phyloP scores from a whole-genome alignment of 345 rosid genomes.

The Garcia nutans region DNA sequence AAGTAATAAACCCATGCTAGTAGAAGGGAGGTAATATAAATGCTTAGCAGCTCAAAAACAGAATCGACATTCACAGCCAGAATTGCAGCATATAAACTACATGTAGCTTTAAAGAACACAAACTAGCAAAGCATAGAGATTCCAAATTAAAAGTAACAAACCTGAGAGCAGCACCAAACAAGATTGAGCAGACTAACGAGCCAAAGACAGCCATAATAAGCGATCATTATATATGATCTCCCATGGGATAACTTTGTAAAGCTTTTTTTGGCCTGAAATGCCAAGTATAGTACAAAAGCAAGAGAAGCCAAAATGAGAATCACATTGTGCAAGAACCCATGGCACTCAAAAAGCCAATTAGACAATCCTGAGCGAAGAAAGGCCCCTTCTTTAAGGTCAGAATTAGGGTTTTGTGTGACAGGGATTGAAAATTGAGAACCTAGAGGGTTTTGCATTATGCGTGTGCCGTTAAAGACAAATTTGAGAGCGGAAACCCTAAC shows the following conservation, averaged over 20 bases:
- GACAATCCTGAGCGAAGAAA: slow-evolving; percentile 26
- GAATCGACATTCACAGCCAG: neutral
- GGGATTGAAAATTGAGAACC: slow-evolving; percentile 8
- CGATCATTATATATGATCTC: slow-evolving; percentile 78
- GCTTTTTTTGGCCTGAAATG: slow-evolving; percentile 69
- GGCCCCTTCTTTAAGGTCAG: slow-evolving; percentile 25
- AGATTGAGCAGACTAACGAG: slow-evolving; percentile 87
- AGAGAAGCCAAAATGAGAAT: slow-evolving; percentile 54
- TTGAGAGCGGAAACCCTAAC: slow-evolving; percentile 5
- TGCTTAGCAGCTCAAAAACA: neutral
- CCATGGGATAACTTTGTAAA: slow-evolving; percentile 64
- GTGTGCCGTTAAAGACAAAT: neutral
- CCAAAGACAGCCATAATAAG: slow-evolving; percentile 82
- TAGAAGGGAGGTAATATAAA: neutral
- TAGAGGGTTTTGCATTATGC: slow-evolving; percentile 6
- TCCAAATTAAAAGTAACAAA: slow-evolving; percentile 26
- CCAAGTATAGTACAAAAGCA: slow-evolving; percentile 62
- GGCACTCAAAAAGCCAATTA: slow-evolving; percentile 73
- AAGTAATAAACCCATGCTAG: neutral
- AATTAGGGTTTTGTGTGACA: slow-evolving; percentile 34
- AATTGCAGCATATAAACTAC: neutral
- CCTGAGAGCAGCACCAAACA: slow-evolving; percentile 84
- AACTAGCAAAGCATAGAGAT: neutral
- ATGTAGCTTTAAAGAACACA: neutral
- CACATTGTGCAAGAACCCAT: slow-evolving; percentile 75